phyloP scores from a whole-genome alignment of 495 filamentous ascomycete species.

The Aspergillus indologenus region DNA sequence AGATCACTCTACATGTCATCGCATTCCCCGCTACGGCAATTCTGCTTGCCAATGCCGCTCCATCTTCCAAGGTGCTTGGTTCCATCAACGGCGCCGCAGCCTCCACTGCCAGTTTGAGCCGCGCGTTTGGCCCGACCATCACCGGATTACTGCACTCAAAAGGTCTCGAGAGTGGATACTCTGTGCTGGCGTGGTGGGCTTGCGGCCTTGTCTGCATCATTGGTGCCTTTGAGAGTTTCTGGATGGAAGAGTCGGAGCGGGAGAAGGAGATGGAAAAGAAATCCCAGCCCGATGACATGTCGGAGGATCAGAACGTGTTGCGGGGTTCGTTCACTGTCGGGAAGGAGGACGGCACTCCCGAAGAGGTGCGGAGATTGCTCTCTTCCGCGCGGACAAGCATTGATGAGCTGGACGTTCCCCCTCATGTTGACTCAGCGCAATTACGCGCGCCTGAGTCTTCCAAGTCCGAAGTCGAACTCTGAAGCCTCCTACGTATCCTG shows the following conservation, averaged over 20 bases:
- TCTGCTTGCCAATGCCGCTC: slow-evolving; percentile 78
- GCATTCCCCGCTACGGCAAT: slow-evolving; percentile 85
- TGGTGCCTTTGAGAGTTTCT: slow-evolving; percentile 61
- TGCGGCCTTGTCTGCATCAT: slow-evolving; percentile 70
- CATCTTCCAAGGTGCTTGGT: slow-evolving; percentile 75
- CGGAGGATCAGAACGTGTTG: slow-evolving; percentile 9
- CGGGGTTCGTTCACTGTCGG: slow-evolving; percentile 22
- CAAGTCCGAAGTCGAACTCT: slow-evolving; percentile 1
- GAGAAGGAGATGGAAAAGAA: slow-evolving; percentile 31
- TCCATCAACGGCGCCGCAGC: slow-evolving; percentile 91
- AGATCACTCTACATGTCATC: slow-evolving; percentile 81
- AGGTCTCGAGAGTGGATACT: slow-evolving; percentile 74
- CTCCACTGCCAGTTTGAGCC: slow-evolving; percentile 80
- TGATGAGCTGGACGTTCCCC: slow-evolving; percentile 34
- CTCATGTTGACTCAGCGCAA: slow-evolving; percentile 25
- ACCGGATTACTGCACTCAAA: slow-evolving; percentile 81
- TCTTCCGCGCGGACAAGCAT: slow-evolving; percentile 41
- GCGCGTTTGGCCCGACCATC: slow-evolving; percentile 83
- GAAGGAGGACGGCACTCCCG: slow-evolving; percentile 24
- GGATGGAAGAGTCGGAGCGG: slow-evolving; percentile 47
- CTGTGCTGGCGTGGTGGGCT: slow-evolving; percentile 90
- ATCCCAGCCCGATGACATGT: slow-evolving; percentile 15
- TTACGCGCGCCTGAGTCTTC: slow-evolving; percentile 7
- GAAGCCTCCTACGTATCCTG: not conserved
- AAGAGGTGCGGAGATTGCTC: slow-evolving; percentile 42